phyloP scores from a whole-genome alignment of 352 stramenopile genomes.

The Pythium aristosporum region DNA sequence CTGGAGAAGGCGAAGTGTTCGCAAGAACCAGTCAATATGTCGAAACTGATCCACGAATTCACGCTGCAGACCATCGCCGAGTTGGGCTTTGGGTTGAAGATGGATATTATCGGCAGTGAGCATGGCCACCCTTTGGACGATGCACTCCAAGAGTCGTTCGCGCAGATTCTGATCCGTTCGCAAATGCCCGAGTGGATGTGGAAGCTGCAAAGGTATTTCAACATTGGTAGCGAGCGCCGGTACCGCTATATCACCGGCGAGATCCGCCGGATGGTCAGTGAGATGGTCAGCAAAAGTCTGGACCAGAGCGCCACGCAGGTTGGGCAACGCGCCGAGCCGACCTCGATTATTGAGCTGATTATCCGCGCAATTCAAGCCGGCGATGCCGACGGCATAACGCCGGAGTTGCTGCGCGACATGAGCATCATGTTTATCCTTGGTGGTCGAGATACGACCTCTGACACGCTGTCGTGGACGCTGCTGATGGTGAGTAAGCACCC shows the following conservation, averaged over 20 bases:
- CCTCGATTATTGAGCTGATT: constrained; percentile 26
- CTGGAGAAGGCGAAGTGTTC: not conserved
- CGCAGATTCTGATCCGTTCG: constrained; percentile 14
- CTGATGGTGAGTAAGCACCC: constrained; percentile 41
- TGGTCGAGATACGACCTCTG: constrained; percentile 52
- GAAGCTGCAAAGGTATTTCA: constrained; percentile 20
- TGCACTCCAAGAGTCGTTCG: constrained; percentile 2
- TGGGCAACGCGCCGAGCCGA: constrained; percentile 5
- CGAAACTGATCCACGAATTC: constrained; percentile 23
- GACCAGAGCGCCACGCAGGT: constrained; percentile 1
- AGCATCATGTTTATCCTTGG: constrained; percentile 51
- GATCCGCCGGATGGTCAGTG: constrained; percentile 14
- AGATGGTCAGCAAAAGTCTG: constrained; percentile 20
- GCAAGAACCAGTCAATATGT: constrained; percentile 13
- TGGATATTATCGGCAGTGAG: constrained; percentile 12
- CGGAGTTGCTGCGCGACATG: constrained; percentile 40
- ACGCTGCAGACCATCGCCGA: constrained; percentile 31
- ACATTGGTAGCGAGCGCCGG: constrained; percentile 16
- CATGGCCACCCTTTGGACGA: constrained; percentile 15
- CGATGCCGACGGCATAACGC: constrained; percentile 13
- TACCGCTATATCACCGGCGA: not conserved
- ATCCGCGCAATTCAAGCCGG: constrained; percentile 21
- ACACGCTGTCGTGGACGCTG: constrained; percentile 44
- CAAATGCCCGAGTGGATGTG: constrained; percentile 19
- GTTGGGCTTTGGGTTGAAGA: constrained; percentile 28